These are phyloP conservation scores for Globisporangium echinulatum DNA, from an alignment of 352 stramenopile species.

Conservation along the genomic window DNA sequence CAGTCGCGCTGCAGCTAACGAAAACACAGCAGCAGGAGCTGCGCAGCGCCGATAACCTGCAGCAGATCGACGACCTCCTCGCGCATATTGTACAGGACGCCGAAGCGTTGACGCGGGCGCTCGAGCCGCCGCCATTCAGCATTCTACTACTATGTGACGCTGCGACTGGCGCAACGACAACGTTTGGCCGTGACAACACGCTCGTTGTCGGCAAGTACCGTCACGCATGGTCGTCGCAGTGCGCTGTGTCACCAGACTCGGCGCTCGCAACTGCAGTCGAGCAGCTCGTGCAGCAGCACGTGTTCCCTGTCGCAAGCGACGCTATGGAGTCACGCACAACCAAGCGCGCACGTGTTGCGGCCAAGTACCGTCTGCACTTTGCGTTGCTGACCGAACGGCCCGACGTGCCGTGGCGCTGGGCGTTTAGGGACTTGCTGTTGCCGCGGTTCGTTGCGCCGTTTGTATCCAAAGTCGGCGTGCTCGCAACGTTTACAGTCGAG, in stretches of 20 bases:
- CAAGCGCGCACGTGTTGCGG: conserved; percentile 33
- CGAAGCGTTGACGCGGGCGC: background rate
- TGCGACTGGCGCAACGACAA: conserved; percentile 1
- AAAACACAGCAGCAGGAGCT: conserved; percentile 1
- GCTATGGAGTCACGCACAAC: conserved; percentile 1
- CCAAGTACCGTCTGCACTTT: conserved; percentile 66
- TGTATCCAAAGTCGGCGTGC: conserved; percentile 35
- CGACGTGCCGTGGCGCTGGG: conserved; percentile 33
- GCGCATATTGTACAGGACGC: conserved; percentile 12
- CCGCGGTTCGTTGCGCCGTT: conserved; percentile 35
- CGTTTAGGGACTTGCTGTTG: conserved; percentile 26
- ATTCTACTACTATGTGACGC: conserved; percentile 43
- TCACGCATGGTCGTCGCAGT: conserved; percentile 53
- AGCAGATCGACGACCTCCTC: conserved; percentile 29
- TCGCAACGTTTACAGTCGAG: conserved; percentile 71
- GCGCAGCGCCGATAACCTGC: conserved; percentile 4
- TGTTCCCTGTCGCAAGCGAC: conserved; percentile 20
- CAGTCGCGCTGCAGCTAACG: background rate
- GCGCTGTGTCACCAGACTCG: conserved; percentile 18
- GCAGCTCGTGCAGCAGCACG: conserved; percentile 28
- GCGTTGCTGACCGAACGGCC: conserved; percentile 57
- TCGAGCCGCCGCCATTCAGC: conserved; percentile 16
- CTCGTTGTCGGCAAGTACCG: conserved; percentile 55
- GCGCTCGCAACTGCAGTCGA: conserved; percentile 27
- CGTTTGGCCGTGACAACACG: background rate